Conservation (phyloP, 2,329 filamentous ascomycete genomes). For the Fusarium haematococcum region DNA sequence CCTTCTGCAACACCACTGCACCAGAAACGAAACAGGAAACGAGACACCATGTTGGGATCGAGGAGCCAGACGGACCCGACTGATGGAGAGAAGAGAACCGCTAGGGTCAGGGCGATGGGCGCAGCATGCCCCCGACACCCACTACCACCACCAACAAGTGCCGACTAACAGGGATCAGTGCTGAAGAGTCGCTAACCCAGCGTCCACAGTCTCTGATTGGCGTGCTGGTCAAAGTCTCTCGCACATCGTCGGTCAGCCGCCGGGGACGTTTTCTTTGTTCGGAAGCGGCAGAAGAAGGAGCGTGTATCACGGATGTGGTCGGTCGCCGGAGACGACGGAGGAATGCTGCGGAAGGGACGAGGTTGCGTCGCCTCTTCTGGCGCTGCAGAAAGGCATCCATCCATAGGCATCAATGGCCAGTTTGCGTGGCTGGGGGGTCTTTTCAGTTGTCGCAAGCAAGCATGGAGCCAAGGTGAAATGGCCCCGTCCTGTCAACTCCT, state of each 20-base stretch:
- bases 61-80: constrained; percentile 8
- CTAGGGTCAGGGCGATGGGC: constrained; percentile 35
- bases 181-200: constrained; percentile 21
- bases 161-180: constrained; percentile 36
- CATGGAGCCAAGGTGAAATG: constrained; percentile 4
- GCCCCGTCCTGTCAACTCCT: constrained; percentile 12
- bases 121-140: constrained; percentile 34
- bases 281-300: not conserved
- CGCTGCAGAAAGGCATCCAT: not conserved
- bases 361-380: not conserved
- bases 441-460: not conserved
- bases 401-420: constrained; percentile 21
- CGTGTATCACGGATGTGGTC: not conserved
- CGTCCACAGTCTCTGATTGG: constrained; percentile 23
- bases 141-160: constrained; percentile 33
- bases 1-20: constrained; percentile 6
- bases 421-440: constrained; percentile 6
- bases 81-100: constrained; percentile 9
- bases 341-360: not conserved
- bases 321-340: not conserved
- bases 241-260: constrained; percentile 22
- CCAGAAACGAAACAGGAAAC: constrained; percentile 34
- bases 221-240: not conserved
- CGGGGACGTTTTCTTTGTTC: constrained; percentile 20
- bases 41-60: constrained; percentile 18